Conservation (phyloP, 108 stramenopile species). For the Asterionellopsis glacialis region DNA sequence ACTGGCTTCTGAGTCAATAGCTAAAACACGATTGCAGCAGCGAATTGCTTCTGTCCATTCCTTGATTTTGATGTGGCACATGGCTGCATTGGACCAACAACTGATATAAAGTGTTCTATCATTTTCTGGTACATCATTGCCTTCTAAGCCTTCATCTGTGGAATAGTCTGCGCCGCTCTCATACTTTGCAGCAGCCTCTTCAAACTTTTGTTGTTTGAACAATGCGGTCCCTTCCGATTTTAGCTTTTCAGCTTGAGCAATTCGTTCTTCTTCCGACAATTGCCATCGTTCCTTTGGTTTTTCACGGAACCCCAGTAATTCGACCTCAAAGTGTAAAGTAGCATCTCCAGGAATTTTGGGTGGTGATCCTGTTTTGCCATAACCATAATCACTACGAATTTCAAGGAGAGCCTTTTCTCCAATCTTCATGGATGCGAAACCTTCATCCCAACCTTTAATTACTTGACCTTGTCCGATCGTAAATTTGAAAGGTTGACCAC, state of each 20-base stretch:
- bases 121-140: slow-evolving; percentile 65
- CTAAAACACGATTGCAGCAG: slow-evolving; percentile 75
- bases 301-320: slow-evolving; percentile 86
- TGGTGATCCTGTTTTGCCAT: slow-evolving; percentile 81
- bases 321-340: slow-evolving; percentile 92
- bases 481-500: slow-evolving; percentile 93
- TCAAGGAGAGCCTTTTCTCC: slow-evolving; percentile 83
- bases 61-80: slow-evolving; percentile 81
- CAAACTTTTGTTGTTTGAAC: slow-evolving; percentile 74
- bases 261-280: slow-evolving; percentile 77
- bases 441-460: slow-evolving; percentile 97
- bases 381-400: slow-evolving; percentile 86
- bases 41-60: slow-evolving; percentile 77
- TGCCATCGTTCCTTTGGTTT: slow-evolving; percentile 83
- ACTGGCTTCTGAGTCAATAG: slow-evolving; percentile 53
- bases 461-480: slow-evolving; percentile 90
- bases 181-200: slow-evolving; percentile 75
- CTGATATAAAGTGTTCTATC: slow-evolving; percentile 67
- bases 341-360: slow-evolving; percentile 89
- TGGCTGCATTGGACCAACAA: slow-evolving; percentile 88
- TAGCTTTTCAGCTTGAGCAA: slow-evolving; percentile 66
- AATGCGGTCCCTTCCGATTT: slow-evolving; percentile 83
- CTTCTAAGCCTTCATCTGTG: slow-evolving; percentile 73
- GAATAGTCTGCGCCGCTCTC: slow-evolving; percentile 73
- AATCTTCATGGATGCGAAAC: slow-evolving; percentile 83